A percentile compares a stretch with the other conserved stretches of the same genome.
Conservation (phyloP, 1,284 basidiomycete genomes). For the Ustilago crameri region DNA sequence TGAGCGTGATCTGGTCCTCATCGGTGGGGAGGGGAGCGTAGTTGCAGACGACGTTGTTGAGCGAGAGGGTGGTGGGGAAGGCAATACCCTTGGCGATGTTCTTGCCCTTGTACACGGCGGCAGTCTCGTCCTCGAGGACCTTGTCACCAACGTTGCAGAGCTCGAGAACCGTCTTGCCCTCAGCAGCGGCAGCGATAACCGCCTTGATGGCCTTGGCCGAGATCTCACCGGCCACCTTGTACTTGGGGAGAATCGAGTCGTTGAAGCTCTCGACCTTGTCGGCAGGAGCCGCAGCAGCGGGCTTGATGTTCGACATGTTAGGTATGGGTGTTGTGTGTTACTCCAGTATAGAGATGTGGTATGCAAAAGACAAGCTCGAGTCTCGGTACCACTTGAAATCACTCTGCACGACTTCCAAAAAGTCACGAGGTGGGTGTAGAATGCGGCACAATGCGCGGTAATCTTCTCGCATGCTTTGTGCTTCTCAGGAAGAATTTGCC, state of each 20-base stretch:
- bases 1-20: constrained; percentile 74
- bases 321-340: background rate
- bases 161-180: constrained; percentile 88
- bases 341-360: constrained; percentile 1
- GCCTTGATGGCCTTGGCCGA: constrained; percentile 86
- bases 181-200: constrained; percentile 67
- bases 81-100: constrained; percentile 87
- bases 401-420: background rate
- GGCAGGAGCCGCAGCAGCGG: constrained; percentile 18
- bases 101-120: constrained; percentile 81
- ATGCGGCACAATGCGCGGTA: constrained; percentile 3
- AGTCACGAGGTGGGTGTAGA: constrained; percentile 22
- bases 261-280: constrained; percentile 57
- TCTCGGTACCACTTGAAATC: background rate
- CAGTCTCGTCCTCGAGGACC: constrained; percentile 85
- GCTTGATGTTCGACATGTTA: constrained; percentile 32
- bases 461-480: constrained; percentile 5
- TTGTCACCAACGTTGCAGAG: constrained; percentile 92
- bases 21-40: constrained; percentile 73
- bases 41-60: constrained; percentile 79
- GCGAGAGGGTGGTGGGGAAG: constrained; percentile 91
- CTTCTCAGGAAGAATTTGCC: constrained; percentile 20
- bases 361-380: background rate
- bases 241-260: constrained; percentile 67
- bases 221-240: constrained; percentile 88